Evolutionary conservation across 2,329 filamentous ascomycete genomes (phyloP), one percentile per base, ranked within the genome.

Genomic region (Calonectria pseudoturangicola): DNA sequence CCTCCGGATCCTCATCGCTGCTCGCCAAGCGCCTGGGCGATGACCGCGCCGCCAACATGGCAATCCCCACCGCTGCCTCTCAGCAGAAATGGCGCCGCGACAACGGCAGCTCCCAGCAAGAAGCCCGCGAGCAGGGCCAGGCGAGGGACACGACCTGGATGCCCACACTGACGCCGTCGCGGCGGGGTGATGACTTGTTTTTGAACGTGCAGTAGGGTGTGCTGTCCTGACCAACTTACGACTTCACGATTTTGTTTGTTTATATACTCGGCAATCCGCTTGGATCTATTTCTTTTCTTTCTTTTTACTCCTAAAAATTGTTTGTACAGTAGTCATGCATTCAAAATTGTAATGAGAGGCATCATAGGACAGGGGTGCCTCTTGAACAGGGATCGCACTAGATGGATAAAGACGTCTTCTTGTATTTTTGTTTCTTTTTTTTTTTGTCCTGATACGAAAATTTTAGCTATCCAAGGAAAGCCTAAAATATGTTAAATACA

Each of bases 121-220:
- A 21, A 21, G 21, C 65, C 18, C 25, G 74, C 62, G 41, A 75
- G 71, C 7, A 66, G 54, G 67, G 64, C 27, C 48, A 70, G 56
- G 68, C 74, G 43, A 33, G 75, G 8, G 78, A 81, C 28, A 76
- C 80, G 25, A 72, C 75, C 28, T 84, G 82, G 82, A 65, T 91
- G 76, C 92, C 92, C 3, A 89, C 88, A 75, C 79, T 94, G 77
- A 94, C 93, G 56, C 93, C 93, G 3, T 92, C 91, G 70, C 85
- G 92, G 73, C 87, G 91, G 62, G 93, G 93, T 0, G 90, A 92
- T 30, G 92, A 94, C 80, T 79, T 94, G 72, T 92, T 89, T 75
- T 79, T 92, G 76, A 88, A 89, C 75, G 89, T 92, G 73, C 86
- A 87, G 73, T 91, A 73, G 51, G 51, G 27, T 62, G 16, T 28